These are phyloP conservation scores for Pseudozyma thailandica DNA, from an alignment of 1,284 basidiomycete genomes.

Conservation along the genomic window DNA sequence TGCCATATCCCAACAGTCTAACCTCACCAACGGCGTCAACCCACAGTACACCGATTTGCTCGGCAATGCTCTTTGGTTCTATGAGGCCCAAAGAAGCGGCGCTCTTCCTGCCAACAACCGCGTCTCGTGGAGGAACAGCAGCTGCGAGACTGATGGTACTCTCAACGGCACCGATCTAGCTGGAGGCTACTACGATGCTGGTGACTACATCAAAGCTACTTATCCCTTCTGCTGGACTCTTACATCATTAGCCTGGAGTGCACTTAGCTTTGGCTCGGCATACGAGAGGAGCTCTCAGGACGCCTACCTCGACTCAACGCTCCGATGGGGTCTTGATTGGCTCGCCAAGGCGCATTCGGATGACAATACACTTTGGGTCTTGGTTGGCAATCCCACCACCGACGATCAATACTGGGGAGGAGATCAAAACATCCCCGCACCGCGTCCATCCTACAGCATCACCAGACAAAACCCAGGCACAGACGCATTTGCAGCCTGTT, in stretches of 20 bases:
- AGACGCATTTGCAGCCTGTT: conserved; percentile 82
- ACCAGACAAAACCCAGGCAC: conserved; percentile 83
- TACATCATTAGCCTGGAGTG: conserved; percentile 87
- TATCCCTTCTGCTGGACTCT: conserved; percentile 76
- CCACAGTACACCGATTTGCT: conserved; percentile 81
- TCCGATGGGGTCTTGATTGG: conserved; percentile 89
- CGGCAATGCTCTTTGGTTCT: conserved; percentile 85
- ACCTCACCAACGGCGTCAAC: conserved; percentile 40
- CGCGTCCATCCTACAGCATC: conserved; percentile 80
- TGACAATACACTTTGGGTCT: conserved; percentile 79
- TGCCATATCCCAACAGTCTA: conserved; percentile 25
- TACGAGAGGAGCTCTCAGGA: conserved; percentile 86
- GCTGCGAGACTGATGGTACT: conserved; percentile 79
- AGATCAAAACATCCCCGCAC: conserved; percentile 79
- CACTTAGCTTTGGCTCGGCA: conserved; percentile 81
- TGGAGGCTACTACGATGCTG: conserved; percentile 92
- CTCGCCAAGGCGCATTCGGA: conserved; percentile 87
- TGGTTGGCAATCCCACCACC: conserved; percentile 76
- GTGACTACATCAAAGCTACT: conserved; percentile 78
- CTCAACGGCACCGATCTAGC: conserved; percentile 80
- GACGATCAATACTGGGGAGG: conserved; percentile 90
- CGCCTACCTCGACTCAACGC: conserved; percentile 79
- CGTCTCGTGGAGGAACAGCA: conserved; percentile 86
- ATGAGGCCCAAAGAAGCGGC: conserved; percentile 88
- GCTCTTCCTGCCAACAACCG: conserved; percentile 77